A percentile compares a stretch with the other conserved stretches of the same genome.
These are phyloP conservation scores for Stentor coeruleus DNA, from an alignment of 73 alveolate genomes.

Conservation along the genomic window DNA sequence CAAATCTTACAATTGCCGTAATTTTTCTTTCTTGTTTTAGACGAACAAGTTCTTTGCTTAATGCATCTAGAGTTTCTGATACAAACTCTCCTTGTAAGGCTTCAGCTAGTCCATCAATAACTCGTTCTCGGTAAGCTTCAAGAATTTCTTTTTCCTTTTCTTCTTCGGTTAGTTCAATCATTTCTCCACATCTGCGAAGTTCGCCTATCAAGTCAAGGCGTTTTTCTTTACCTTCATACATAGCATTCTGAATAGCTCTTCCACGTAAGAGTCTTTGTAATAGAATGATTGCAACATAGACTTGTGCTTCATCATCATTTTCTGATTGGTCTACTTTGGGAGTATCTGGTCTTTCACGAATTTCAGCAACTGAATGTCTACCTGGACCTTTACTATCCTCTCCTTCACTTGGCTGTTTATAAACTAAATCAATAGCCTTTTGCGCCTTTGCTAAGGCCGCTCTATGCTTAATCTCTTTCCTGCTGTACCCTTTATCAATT, in stretches of 20 bases:
- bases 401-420: constrained; percentile 30
- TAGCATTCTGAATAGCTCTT: constrained; percentile 89
- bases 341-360: constrained; percentile 45
- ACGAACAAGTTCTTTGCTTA: constrained; percentile 92
- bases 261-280: constrained; percentile 96
- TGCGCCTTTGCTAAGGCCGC: constrained; percentile 45
- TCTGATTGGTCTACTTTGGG: constrained; percentile 48
- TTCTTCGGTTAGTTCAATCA: constrained; percentile 87
- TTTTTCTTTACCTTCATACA: constrained; percentile 98
- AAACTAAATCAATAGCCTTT: constrained; percentile 34
- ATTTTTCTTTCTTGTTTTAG: constrained; percentile 95
- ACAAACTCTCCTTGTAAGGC: constrained; percentile 94
- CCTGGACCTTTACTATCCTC: constrained; percentile 46
- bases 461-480: constrained; percentile 41
- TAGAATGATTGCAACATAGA: constrained; percentile 69
- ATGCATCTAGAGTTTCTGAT: constrained; percentile 88
- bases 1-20: constrained; percentile 92
- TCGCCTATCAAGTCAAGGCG: constrained; percentile 95
- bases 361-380: constrained; percentile 30
- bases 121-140: constrained; percentile 90
- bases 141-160: constrained; percentile 86
- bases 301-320: constrained; percentile 58
- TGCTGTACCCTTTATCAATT: constrained; percentile 37
- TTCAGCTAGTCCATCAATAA: constrained; percentile 94
- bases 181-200: constrained; percentile 91